Evolutionary conservation across 1,284 basidiomycete genomes (phyloP).

Genomic region (Limonomyces culmigenus): DNA sequence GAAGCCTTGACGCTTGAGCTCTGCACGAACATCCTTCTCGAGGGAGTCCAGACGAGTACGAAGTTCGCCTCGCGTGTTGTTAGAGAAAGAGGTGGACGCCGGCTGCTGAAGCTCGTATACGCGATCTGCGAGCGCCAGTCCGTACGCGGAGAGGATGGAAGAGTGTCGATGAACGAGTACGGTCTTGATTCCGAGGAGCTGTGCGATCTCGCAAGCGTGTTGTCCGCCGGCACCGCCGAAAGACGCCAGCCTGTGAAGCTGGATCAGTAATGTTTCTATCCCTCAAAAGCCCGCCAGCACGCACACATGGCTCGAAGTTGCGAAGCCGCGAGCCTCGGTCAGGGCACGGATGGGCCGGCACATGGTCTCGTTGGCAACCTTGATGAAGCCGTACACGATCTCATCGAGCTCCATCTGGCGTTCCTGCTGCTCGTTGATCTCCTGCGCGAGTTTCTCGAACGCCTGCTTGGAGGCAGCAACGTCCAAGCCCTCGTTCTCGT

Average conservation of each 20-base stretch:
- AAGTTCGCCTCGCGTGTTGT: slow-evolving; percentile 34
- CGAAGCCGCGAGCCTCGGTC: slow-evolving; percentile 82
- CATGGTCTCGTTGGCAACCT: slow-evolving; percentile 89
- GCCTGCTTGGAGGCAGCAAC: slow-evolving; percentile 40
- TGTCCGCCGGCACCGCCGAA: slow-evolving; percentile 91
- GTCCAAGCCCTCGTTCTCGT: slow-evolving; percentile 73
- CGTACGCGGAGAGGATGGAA: slow-evolving; percentile 81
- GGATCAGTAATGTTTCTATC: background rate
- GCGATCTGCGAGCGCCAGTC: slow-evolving; percentile 73
- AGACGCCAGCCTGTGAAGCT: slow-evolving; percentile 43
- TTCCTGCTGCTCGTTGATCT: slow-evolving; percentile 47
- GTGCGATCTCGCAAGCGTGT: slow-evolving; percentile 79
- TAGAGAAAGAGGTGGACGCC: slow-evolving; percentile 55
- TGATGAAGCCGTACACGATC: slow-evolving; percentile 83
- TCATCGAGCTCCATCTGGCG: slow-evolving; percentile 64
- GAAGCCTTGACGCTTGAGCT: slow-evolving; percentile 72
- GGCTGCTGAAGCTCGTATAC: slow-evolving; percentile 81
- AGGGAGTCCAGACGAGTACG: slow-evolving; percentile 51
- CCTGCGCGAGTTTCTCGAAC: slow-evolving; percentile 48
- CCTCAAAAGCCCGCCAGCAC: slow-evolving; percentile 9
- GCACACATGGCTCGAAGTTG: slow-evolving; percentile 69
- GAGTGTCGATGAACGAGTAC: slow-evolving; percentile 79
- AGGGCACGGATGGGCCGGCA: slow-evolving; percentile 82
- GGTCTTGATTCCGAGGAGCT: slow-evolving; percentile 65
- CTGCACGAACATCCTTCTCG: slow-evolving; percentile 40